These are phyloP conservation scores for Kluyveromyces marxianus DNA, from an alignment of 1,139 yeast species.

Conservation along the genomic window DNA sequence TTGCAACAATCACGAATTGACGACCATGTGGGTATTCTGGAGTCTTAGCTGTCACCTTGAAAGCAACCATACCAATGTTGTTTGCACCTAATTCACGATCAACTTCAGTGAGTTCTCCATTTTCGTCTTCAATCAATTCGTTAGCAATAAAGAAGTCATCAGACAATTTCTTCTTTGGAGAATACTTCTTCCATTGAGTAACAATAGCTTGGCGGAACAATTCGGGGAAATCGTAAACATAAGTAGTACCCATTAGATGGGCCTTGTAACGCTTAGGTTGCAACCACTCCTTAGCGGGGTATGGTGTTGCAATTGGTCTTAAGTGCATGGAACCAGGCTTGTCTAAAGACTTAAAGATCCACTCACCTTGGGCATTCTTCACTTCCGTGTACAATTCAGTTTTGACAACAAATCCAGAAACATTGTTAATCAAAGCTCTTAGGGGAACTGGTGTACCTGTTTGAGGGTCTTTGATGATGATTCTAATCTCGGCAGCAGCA, in stretches of 20 bases:
- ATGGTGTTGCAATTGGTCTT: constrained; percentile 91
- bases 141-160: constrained; percentile 70
- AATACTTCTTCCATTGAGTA: constrained; percentile 72
- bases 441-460: constrained; percentile 90
- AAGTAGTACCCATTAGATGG: constrained; percentile 96
- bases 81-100: constrained; percentile 95
- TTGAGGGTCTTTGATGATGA: constrained; percentile 83
- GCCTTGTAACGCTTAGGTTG: constrained; percentile 99
- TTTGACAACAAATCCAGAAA: constrained; percentile 94
- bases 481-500: constrained; percentile 95
- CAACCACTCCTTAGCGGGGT: constrained; percentile 94
- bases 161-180: constrained; percentile 51
- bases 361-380: constrained; percentile 83
- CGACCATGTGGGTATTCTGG: constrained; percentile 98
- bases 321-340: constrained; percentile 95
- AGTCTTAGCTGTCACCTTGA: constrained; percentile 82
- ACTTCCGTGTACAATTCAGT: constrained; percentile 92
- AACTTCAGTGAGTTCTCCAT: constrained; percentile 78
- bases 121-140: constrained; percentile 77
- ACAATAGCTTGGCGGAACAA: constrained; percentile 88
- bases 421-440: constrained; percentile 92
- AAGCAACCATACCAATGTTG: constrained; percentile 95
- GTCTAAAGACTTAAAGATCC: constrained; percentile 94
- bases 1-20: constrained; percentile 84
- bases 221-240: constrained; percentile 97